Base-by-base conservation (phyloP, 495 filamentous ascomycete species). In the Talaromyces liani region DNA sequence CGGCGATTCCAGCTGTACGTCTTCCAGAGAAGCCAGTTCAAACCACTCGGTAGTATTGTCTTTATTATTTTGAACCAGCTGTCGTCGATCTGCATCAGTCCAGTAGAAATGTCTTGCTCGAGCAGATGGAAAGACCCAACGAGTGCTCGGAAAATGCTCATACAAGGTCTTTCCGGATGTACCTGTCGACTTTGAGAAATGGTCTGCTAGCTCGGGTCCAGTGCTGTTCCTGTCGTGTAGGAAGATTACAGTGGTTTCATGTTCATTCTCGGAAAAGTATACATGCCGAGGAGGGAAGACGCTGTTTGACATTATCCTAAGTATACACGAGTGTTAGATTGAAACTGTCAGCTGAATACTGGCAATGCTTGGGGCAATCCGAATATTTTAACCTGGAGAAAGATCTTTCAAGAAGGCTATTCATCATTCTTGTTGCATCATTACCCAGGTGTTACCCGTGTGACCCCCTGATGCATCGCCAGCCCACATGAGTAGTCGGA, bases 221-320 rank as follows among this genome's bases (percentile, higher is more conserved):
- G 59, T 61, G 70, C 82, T 84, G 57, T 80, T 82, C 24, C 85
- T 81, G 45, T 84, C 87, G 69, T 87, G 85, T 16, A 87, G 76
- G 45, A 88, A 75, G 63, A 89, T 83, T 41, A 83, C 70, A 0
- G 85, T 89, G 67, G 85, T 78, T 2, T 81, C 83, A 68, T 88
- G 84, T 4, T 61, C 20, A 45, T 25, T 14, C 4, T 29, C 68
- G 58, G 70, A 61, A 31, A 45, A 61, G 41, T 34, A 61, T 45
- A 51, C 24, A 31, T 61, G 59, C 3, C 59, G 34, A 10, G 59
- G 59, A n/a, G 59, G 36, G 3, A 61, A 61, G 34, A 47, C 34
- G 41, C 34, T 29, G n/a, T 61, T 27, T 18, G 59, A 61, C 18
- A 61, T 25, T 6, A 8, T 51, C 5, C n/a, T 31, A 31, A 41